Evolutionary conservation across 2,329 filamentous ascomycete species (phyloP).

Genomic region (Cladophialophora yegresii): DNA sequence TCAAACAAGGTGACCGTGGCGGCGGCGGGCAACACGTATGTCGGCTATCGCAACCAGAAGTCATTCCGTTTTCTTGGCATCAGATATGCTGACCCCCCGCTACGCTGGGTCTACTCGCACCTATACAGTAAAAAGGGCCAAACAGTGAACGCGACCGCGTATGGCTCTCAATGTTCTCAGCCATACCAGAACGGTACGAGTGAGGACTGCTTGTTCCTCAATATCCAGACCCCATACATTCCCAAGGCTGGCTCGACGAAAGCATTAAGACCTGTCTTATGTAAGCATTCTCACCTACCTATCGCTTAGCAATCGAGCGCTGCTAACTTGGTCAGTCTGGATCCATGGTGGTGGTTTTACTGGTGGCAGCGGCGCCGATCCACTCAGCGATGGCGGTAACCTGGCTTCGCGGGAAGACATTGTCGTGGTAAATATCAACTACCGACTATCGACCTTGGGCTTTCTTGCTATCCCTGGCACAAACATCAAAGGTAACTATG

Average conservation of each 20-base stretch:
- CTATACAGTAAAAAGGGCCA: slow-evolving; percentile 50
- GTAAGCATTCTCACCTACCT: background rate
- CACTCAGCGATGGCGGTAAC: slow-evolving; percentile 55
- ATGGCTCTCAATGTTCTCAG: slow-evolving; percentile 51
- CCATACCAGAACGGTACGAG: slow-evolving; percentile 39
- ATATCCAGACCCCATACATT: slow-evolving; percentile 52
- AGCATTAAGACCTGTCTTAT: slow-evolving; percentile 51
- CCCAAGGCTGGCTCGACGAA: slow-evolving; percentile 45
- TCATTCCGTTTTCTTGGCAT: slow-evolving; percentile 54
- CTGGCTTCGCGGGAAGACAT: slow-evolving; percentile 61
- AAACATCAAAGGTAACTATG: slow-evolving; percentile 57
- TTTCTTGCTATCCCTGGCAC: slow-evolving; percentile 61
- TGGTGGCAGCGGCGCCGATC: slow-evolving; percentile 47
- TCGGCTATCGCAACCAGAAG: slow-evolving; percentile 57
- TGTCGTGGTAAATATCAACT: slow-evolving; percentile 62
- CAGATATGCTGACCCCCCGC: slow-evolving; percentile 47
- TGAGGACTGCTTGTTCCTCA: slow-evolving; percentile 55
- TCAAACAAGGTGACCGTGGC: slow-evolving; percentile 47
- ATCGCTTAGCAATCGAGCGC: background rate
- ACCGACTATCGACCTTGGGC: slow-evolving; percentile 60
- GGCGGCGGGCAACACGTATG: slow-evolving; percentile 50
- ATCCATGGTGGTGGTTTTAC: slow-evolving; percentile 62
- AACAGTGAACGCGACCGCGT: slow-evolving; percentile 51
- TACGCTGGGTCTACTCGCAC: slow-evolving; percentile 52
- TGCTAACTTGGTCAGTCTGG: slow-evolving; percentile 41